Evolutionary conservation across 148 eudicot genomes (phyloP).

Genomic region (Cornus controversa): DNA sequence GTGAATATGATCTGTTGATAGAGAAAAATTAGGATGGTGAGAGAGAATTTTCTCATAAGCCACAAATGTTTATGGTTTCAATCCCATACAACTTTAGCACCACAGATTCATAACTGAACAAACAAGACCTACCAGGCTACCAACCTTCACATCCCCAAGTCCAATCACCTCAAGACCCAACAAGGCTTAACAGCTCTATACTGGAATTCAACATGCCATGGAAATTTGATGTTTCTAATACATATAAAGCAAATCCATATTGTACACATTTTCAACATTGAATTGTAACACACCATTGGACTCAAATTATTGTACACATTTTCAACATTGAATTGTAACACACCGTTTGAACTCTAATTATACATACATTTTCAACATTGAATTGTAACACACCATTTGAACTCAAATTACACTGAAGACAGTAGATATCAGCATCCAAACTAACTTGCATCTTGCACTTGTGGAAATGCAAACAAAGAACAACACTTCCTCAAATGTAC

Average conservation of each 20-base stretch:
- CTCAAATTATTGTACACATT: not conserved
- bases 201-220: not conserved
- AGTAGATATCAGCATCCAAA: not conserved
- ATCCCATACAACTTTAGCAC: not conserved
- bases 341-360: too few species aligned
- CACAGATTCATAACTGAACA: not conserved
- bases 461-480: not conserved
- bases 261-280: not conserved
- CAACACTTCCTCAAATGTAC: not conserved
- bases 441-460: not conserved
- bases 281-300: not conserved
- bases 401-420: too few species aligned
- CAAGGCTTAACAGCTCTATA: not conserved
- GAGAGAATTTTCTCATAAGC: not conserved
- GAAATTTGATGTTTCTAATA: not conserved
- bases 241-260: not conserved
- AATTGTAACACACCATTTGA: too few species aligned
- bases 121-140: not conserved
- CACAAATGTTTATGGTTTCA: not conserved
- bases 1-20: not conserved
- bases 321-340: not conserved
- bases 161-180: not conserved
- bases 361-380: too few species aligned
- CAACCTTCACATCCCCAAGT: not conserved
- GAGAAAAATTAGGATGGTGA: not conserved